Evolutionary conservation across 257 asterid species (phyloP).

Genomic region (Fraxinus pennsylvanica): DNA sequence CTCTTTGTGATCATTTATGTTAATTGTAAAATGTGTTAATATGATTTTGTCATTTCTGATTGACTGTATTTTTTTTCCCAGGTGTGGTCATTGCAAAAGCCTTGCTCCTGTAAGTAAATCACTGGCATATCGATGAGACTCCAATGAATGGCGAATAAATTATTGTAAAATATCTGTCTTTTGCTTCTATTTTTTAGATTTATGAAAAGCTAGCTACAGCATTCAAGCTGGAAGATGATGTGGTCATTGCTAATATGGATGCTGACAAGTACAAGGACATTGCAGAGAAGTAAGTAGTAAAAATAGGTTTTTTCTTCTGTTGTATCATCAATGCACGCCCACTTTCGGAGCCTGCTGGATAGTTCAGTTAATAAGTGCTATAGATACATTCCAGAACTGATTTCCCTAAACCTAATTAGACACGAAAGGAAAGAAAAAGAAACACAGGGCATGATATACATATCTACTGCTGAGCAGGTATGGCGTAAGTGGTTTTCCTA

Average conservation of each 20-base stretch:
- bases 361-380: neutral
- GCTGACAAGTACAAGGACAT: slow-evolving; percentile 82
- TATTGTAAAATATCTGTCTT: slow-evolving; percentile 9
- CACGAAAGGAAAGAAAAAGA: neutral
- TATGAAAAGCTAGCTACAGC: slow-evolving; percentile 87
- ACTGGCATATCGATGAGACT: slow-evolving; percentile 18
- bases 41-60: no score
- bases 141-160: slow-evolving; percentile 13
- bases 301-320: neutral
- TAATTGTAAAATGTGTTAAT: neutral
- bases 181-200: slow-evolving; percentile 43
- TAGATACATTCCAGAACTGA: neutral
- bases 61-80: slow-evolving; percentile 30
- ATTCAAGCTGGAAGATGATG: slow-evolving; percentile 69
- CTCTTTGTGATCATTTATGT: neutral
- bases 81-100: slow-evolving; percentile 97
- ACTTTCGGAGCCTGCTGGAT: neutral
- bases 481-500: slow-evolving; percentile 63
- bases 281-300: slow-evolving; percentile 69
- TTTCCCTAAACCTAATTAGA: no score
- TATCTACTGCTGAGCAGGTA: slow-evolving; percentile 35
- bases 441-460: slow-evolving; percentile 12
- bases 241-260: slow-evolving; percentile 83
- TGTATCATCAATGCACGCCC: neutral
- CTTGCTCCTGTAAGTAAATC: slow-evolving; percentile 88